phyloP scores from a whole-genome alignment of 257 asterid species.

The Galeopsis tetrahit region DNA sequence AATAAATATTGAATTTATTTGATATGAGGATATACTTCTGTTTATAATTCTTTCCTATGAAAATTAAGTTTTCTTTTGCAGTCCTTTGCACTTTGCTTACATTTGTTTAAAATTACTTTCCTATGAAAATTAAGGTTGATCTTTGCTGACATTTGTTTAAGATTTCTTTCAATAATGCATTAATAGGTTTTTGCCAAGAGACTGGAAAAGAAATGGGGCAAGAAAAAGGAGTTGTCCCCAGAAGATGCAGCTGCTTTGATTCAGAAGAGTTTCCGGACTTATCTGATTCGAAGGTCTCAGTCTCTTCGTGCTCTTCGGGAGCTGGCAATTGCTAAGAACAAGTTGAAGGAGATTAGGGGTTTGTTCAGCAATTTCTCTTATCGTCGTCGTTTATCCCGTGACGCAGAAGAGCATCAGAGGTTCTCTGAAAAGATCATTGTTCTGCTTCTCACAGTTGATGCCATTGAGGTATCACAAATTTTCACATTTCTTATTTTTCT shows the following conservation, averaged over 20 bases:
- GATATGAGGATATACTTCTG: too few relatives aligned
- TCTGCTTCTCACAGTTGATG: conserved; percentile 4
- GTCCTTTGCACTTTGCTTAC: too few relatives aligned
- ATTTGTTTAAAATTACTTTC: too few relatives aligned
- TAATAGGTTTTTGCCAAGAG: not conserved
- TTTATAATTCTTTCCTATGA: too few relatives aligned
- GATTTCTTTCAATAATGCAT: not conserved
- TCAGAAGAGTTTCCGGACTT: conserved; percentile 1
- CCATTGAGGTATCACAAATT: not conserved
- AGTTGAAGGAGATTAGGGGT: not conserved
- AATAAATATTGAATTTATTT: too few relatives aligned
- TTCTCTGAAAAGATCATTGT: conserved; percentile 2
- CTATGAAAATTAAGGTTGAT: too few relatives aligned
- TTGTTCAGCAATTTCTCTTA: not conserved
- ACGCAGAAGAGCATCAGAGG: not conserved
- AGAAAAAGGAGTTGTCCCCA: not conserved
- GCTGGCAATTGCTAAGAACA: not conserved
- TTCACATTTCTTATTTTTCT: too few relatives aligned
- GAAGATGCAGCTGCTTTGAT: conserved; percentile 4
- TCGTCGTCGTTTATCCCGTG: not conserved
- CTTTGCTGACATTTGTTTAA: too few relatives aligned
- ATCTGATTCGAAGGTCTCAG: conserved; percentile 4
- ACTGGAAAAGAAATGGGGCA: not conserved
- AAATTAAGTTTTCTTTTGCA: too few relatives aligned
- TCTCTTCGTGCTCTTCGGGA: not conserved